Base-by-base conservation (phyloP, 495 filamentous ascomycete genomes). In the Neohortaea acidophila region DNA sequence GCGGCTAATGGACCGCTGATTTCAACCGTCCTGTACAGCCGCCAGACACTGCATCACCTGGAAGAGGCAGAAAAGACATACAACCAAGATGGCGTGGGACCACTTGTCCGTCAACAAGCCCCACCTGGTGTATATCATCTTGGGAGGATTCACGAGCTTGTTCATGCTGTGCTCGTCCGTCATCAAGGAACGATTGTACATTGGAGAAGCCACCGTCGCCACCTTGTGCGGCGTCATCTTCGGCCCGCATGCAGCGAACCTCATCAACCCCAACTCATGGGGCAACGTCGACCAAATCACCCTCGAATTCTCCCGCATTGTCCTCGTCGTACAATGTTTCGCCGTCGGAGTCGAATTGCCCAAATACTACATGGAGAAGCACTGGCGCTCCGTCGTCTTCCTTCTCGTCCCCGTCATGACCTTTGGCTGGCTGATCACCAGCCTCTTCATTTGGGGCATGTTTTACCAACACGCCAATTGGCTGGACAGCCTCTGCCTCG, bases 111-210 rank as follows among this genome's bases (percentile, higher is more conserved):
- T 96, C 65, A 94, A 92, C 56, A 80, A 78, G 67, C 83, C 91
- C 43, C 91, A 99, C 68, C 57, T 93, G 81, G 91, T 91, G 29
- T 99, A 99, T 59, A 84, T 92, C 64, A 94, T 99, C 60, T 66
- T 99, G 26, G 91, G 91, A 47, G 91, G 89, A 51, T 99, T 99
- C 64, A 96, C 91, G 38, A 83, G 79, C 36, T 66, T 99, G 50
- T 99, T 99, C 65, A 99, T 99, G 91, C 66, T 99, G 31, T 91
- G 84, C 59, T 96, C 89, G 27, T 79, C 89, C 32, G 76, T 96
- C 58, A 87, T 99, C 59, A 99, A 99, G 68, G 91, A 99, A 64
- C 77, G 81, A 51, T 71, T 99, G 39, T 99, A 99, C 63, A 96
- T 99, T 41, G 91, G 91, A 50, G 91, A 99, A 71, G 91, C 91